Conservation (phyloP, 1,284 basidiomycete species). For the Neolentinus lepideus region DNA sequence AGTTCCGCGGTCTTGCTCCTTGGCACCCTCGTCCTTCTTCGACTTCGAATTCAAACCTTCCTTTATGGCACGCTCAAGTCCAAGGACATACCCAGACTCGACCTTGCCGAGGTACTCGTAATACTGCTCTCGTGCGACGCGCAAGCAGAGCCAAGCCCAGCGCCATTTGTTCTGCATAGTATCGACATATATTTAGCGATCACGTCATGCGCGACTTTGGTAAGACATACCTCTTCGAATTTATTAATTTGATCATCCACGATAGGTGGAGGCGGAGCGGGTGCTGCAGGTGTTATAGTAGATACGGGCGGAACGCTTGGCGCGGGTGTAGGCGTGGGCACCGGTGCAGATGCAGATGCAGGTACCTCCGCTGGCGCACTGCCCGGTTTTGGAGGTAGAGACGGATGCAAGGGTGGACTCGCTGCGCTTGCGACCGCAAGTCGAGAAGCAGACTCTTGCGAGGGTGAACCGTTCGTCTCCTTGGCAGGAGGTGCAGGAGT, state of each 20-base stretch:
- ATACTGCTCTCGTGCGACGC: constrained; percentile 63
- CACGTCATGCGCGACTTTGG: neutral
- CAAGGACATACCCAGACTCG: constrained; percentile 64
- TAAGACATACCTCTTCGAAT: constrained; percentile 49
- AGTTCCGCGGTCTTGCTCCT: constrained; percentile 14
- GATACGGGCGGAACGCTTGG: constrained; percentile 10
- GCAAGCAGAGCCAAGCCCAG: constrained; percentile 73
- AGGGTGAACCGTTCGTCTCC: constrained; percentile 8
- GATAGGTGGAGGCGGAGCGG: constrained; percentile 11
- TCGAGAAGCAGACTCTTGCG: constrained; percentile 16
- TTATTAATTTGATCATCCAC: constrained; percentile 46
- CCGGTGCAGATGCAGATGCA: constrained; percentile 16
- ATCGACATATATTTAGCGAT: neutral
- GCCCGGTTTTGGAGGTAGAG: constrained; percentile 48
- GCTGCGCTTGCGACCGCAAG: constrained; percentile 13
- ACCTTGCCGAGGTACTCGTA: constrained; percentile 70
- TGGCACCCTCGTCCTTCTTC: neutral
- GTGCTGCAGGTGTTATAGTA: constrained; percentile 10
- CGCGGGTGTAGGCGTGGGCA: too few species aligned
- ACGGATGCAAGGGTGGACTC: constrained; percentile 53
- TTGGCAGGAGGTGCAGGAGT: constrained; percentile 13
- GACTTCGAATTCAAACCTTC: constrained; percentile 14
- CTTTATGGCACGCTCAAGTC: constrained; percentile 64
- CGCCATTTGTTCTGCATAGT: constrained; percentile 56
- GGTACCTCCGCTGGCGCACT: constrained; percentile 15